Conservation (phyloP, 805 yeast species). For the Blastobotrys robertii region DNA sequence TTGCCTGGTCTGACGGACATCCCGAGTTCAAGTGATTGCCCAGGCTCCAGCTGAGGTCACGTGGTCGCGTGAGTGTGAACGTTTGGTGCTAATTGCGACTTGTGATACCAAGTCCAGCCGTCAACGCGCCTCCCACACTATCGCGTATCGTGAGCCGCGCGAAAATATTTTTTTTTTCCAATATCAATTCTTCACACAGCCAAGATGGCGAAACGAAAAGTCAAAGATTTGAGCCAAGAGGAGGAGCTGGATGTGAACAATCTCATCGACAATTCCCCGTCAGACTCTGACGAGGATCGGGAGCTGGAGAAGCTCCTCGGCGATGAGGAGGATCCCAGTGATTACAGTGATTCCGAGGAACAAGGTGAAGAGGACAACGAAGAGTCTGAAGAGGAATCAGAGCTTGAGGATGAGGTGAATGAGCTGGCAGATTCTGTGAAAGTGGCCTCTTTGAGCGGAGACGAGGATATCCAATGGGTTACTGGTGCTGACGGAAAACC, state of each 20-base stretch:
- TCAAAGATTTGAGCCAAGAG: slow-evolving; percentile 6
- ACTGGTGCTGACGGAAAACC: slow-evolving; percentile 59
- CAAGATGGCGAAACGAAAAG: slow-evolving; percentile 17
- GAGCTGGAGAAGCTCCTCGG: slow-evolving; percentile 22
- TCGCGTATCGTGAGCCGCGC: background rate
- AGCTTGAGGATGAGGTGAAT: slow-evolving; percentile 35
- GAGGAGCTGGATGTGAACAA: slow-evolving; percentile 12
- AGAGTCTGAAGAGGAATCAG: slow-evolving; percentile 15
- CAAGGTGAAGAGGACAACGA: slow-evolving; percentile 17
- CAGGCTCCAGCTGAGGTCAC: background rate
- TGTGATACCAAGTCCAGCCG: background rate
- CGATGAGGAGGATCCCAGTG: slow-evolving; percentile 10
- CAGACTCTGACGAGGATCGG: slow-evolving; percentile 18
- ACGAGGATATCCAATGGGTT: slow-evolving; percentile 29
- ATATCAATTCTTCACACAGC: slow-evolving; percentile 1
- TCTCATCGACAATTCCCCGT: slow-evolving; percentile 10
- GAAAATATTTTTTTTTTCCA: slow-evolving; percentile 2
- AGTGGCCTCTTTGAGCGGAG: slow-evolving; percentile 20
- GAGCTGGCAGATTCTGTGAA: slow-evolving; percentile 43
- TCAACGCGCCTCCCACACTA: background rate
- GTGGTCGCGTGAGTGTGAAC: no score
- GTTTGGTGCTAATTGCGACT: no score
- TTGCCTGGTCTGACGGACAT: slow-evolving; percentile 12
- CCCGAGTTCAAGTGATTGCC: no score
- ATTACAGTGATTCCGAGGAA: no score